These are phyloP conservation scores for Barnettozyma salicaria DNA, from an alignment of 805 yeast genomes.

Conservation along the genomic window DNA sequence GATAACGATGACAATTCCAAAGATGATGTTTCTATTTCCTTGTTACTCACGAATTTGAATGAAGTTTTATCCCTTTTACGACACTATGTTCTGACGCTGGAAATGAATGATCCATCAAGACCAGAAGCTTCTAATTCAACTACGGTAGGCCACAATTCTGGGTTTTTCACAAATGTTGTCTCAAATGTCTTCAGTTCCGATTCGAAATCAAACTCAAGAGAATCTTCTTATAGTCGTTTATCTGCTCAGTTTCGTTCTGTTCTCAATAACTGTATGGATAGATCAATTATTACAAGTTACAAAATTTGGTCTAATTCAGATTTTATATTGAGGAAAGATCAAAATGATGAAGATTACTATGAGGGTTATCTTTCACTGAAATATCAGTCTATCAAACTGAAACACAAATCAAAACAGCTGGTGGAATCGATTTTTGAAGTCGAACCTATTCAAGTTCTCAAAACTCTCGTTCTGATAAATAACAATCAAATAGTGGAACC, in stretches of 20 bases:
- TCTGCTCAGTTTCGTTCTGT: conserved; percentile 14
- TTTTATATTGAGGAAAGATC: conserved; percentile 18
- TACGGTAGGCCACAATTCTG: conserved; percentile 46
- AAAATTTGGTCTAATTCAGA: conserved; percentile 73
- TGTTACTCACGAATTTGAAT: conserved; percentile 54
- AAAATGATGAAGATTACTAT: conserved; percentile 19
- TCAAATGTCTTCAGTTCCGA: conserved; percentile 78
- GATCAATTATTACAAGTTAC: conserved; percentile 48
- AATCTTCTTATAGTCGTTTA: neutral
- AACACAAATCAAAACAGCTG: conserved; percentile 60
- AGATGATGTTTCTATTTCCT: conserved; percentile 41
- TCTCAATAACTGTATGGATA: conserved; percentile 47
- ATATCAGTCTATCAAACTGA: conserved; percentile 52
- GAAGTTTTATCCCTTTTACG: conserved; percentile 44
- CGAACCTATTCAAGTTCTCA: conserved; percentile 71
- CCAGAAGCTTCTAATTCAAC: conserved; percentile 2
- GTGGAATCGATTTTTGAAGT: conserved; percentile 57
- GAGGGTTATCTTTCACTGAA: conserved; percentile 32
- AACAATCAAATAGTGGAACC: conserved; percentile 7
- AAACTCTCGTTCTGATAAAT: conserved; percentile 45
- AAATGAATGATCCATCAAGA: conserved; percentile 26
- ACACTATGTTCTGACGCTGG: conserved; percentile 46
- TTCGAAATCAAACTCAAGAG: conserved; percentile 25
- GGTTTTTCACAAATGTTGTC: conserved; percentile 46
- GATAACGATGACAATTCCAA: conserved; percentile 16